phyloP scores from a whole-genome alignment of 495 filamentous ascomycete species.

The Chlorociboria aeruginascens region DNA sequence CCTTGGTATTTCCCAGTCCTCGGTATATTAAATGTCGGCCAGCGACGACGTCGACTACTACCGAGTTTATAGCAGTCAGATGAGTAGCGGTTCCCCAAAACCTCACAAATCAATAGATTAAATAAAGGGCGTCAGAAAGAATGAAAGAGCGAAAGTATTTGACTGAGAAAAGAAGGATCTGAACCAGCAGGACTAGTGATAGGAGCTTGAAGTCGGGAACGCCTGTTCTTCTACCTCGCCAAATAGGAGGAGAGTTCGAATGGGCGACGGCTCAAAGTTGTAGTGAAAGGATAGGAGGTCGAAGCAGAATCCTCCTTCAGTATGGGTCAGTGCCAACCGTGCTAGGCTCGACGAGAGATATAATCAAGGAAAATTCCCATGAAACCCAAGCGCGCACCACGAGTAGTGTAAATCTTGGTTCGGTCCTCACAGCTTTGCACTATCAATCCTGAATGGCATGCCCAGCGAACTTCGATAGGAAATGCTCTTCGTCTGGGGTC shows the following conservation, averaged over 20 bases:
- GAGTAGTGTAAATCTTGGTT: background rate
- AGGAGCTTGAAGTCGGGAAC: constrained; percentile 30
- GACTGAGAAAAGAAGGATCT: constrained; percentile 40
- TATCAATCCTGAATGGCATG: constrained; percentile 9
- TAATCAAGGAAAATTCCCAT: constrained; percentile 10
- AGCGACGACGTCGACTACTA: constrained; percentile 30
- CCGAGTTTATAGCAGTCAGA: background rate
- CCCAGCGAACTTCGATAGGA: constrained; percentile 14
- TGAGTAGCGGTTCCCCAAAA: too few species aligned
- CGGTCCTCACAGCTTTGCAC: constrained; percentile 2
- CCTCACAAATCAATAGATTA: background rate
- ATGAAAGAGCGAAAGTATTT: constrained; percentile 17
- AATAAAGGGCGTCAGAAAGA: background rate
- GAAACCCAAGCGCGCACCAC: constrained; percentile 11
- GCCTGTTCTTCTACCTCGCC: constrained; percentile 19
- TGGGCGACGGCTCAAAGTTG: constrained; percentile 9
- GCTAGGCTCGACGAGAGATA: constrained; percentile 8
- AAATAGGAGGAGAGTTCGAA: background rate
- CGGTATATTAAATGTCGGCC: constrained; percentile 25
- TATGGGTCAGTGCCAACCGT: background rate
- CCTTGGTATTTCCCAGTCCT: background rate
- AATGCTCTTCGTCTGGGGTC: background rate
- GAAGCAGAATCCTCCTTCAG: background rate
- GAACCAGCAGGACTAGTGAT: constrained; percentile 41
- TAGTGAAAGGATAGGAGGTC: constrained; percentile 4